A percentile compares a stretch with the other conserved stretches of the same genome.
Conservation (phyloP, 371 early-diverging fungal genomes). For the Zychaea mexicana region DNA sequence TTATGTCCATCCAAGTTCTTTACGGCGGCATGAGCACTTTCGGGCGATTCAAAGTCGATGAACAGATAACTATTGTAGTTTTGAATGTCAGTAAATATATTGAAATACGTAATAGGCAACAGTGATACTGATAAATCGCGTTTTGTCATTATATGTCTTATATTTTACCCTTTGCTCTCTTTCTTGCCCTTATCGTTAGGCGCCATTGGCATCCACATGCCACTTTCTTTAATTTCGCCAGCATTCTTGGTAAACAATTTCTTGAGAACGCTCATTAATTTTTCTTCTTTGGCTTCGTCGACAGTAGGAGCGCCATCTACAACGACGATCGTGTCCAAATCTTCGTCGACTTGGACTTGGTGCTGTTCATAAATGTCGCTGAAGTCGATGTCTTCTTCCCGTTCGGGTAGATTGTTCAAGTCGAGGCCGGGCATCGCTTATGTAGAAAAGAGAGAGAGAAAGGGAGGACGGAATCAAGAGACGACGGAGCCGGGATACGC, state of each 20-base stretch:
- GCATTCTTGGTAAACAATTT: constrained; percentile 80
- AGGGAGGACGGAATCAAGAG: too few relatives aligned
- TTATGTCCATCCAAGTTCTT: constrained; percentile 77
- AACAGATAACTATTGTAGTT: constrained; percentile 78
- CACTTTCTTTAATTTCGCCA: constrained; percentile 80
- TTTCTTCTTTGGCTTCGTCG: constrained; percentile 85
- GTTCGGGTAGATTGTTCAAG: constrained; percentile 58
- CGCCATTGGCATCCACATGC: constrained; percentile 89
- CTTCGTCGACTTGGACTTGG: constrained; percentile 63
- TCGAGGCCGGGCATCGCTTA: constrained; percentile 48
- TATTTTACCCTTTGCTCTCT: constrained; percentile 79
- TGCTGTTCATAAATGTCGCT: constrained; percentile 86
- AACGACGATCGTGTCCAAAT: constrained; percentile 87
- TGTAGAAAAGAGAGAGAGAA: neutral
- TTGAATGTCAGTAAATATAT: too few relatives aligned
- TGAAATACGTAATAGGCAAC: too few relatives aligned
- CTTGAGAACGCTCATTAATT: constrained; percentile 75
- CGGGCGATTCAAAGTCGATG: constrained; percentile 88
- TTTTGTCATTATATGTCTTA: too few relatives aligned
- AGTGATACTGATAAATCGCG: neutral
- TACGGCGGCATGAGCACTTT: constrained; percentile 83
- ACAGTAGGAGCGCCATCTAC: constrained; percentile 93
- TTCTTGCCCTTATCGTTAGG: constrained; percentile 67
- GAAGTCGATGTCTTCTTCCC: constrained; percentile 84
- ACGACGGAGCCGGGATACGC: too few relatives aligned